phyloP scores from a whole-genome alignment of 768 basidiomycete species.

The Trametes coccinea region DNA sequence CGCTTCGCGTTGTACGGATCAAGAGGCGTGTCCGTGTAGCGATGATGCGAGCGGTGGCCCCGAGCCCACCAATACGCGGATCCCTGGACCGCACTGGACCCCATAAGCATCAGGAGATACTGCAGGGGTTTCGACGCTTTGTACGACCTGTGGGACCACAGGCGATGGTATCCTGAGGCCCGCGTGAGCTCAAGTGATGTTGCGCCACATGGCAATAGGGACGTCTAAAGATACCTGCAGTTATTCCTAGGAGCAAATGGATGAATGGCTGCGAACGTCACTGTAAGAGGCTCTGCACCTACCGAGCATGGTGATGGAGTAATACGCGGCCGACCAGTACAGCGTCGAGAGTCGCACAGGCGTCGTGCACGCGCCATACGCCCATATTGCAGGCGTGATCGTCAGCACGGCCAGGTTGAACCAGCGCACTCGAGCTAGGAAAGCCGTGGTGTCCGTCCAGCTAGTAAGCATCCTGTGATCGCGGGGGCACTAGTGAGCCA shows the following conservation, averaged over 20 bases:
- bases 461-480: neutral
- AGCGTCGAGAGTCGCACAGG: constrained; percentile 51
- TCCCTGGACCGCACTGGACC: constrained; percentile 52
- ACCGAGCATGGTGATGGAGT: constrained; percentile 41
- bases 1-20: constrained; percentile 58
- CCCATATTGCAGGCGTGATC: constrained; percentile 66
- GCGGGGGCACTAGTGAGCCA: neutral
- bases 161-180: constrained; percentile 49
- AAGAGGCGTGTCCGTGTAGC: constrained; percentile 55
- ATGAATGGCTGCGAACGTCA: neutral
- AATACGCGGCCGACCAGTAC: constrained; percentile 67
- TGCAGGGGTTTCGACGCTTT: constrained; percentile 49
- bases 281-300: neutral
- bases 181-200: neutral
- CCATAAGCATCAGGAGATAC: constrained; percentile 46
- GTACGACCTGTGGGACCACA: constrained; percentile 59
- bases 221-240: constrained; percentile 51
- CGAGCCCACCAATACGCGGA: constrained; percentile 61
- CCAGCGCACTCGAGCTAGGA: constrained; percentile 47
- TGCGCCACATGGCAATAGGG: neutral
- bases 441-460: neutral
- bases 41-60: constrained; percentile 55
- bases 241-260: constrained; percentile 10
- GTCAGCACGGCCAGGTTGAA: constrained; percentile 74
- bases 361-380: constrained; percentile 64